These are phyloP conservation scores for Aspergillus carbonarius DNA, from an alignment of 2,329 filamentous ascomycete genomes.

Conservation along the genomic window DNA sequence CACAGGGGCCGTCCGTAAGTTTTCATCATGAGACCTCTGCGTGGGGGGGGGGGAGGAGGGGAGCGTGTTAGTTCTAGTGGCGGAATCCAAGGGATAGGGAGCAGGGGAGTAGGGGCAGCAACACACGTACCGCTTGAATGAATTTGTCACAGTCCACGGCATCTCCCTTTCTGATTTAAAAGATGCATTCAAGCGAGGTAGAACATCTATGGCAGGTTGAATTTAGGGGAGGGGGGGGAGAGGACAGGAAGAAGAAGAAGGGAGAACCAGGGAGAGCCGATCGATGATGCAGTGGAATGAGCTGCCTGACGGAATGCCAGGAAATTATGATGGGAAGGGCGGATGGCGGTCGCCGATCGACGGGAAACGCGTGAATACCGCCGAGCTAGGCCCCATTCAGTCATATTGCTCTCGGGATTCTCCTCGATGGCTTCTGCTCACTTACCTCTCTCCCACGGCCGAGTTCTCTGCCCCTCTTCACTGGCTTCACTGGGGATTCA, in stretches of 20 bases:
- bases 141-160: slow-evolving; percentile 53
- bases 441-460: not conserved
- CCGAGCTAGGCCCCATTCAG: slow-evolving; percentile 28
- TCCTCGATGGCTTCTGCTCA: not conserved
- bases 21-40: slow-evolving; percentile 51
- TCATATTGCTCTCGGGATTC: slow-evolving; percentile 23
- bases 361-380: slow-evolving; percentile 24
- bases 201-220: slow-evolving; percentile 13
- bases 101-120: slow-evolving; percentile 3
- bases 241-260: slow-evolving; percentile 2
- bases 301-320: slow-evolving; percentile 3
- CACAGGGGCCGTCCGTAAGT: slow-evolving; percentile 50
- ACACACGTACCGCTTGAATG: slow-evolving; percentile 47
- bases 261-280: slow-evolving; percentile 5
- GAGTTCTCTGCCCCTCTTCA: not conserved
- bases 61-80: slow-evolving; percentile 1
- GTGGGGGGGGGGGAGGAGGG: slow-evolving; percentile 8
- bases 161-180: slow-evolving; percentile 35
- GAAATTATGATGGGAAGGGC: slow-evolving; percentile 16
- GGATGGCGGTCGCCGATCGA: slow-evolving; percentile 25
- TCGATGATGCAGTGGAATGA: slow-evolving; percentile 12
- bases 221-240: not conserved
- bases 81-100: slow-evolving; percentile 6
- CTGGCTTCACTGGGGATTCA: not conserved
- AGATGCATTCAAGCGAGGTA: slow-evolving; percentile 11